These are phyloP conservation scores for Teunomyces aglyptinius DNA, from an alignment of 805 yeast species.

Conservation along the genomic window DNA sequence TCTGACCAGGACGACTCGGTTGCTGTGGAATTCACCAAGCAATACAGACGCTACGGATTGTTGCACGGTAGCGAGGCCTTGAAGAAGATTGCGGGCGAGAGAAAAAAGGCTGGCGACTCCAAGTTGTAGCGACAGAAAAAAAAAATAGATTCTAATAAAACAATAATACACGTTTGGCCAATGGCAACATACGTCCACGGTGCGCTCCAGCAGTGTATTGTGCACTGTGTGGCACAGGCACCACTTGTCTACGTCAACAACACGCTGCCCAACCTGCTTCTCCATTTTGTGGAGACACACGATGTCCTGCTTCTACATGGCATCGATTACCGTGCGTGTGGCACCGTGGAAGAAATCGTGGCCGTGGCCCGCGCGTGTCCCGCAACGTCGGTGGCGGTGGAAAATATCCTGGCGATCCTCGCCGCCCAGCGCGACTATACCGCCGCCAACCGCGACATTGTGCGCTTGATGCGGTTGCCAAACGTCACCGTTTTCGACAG, in stretches of 20 bases:
- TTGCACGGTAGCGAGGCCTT: slow-evolving; percentile 45
- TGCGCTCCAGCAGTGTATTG: background rate
- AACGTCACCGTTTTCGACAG: slow-evolving; percentile 7
- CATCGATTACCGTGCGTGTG: slow-evolving; percentile 11
- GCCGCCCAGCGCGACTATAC: slow-evolving; percentile 2
- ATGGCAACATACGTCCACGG: slow-evolving; percentile 2
- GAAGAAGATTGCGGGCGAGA: slow-evolving; percentile 33
- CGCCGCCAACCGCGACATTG: slow-evolving; percentile 10
- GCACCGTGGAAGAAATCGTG: background rate
- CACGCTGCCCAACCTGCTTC: slow-evolving; percentile 10
- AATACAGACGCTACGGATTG: slow-evolving; percentile 68
- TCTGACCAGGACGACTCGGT: slow-evolving; percentile 39
- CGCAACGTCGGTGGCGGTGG: slow-evolving; percentile 6
- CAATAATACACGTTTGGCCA: background rate
- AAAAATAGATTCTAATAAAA: background rate
- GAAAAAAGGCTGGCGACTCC: slow-evolving; percentile 26
- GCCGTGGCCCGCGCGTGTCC: background rate
- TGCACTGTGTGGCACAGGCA: background rate
- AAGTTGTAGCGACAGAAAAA: slow-evolving; percentile 1
- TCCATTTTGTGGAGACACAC: background rate
- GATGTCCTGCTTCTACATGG: slow-evolving; percentile 5
- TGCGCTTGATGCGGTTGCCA: slow-evolving; percentile 2
- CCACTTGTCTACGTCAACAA: slow-evolving; percentile 7
- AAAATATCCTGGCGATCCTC: slow-evolving; percentile 9
- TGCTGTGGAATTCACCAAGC: slow-evolving; percentile 47